Evolutionary conservation across 306 rosid genomes (phyloP), one percentile per base, ranked within the genome.

Genomic region (Mimosa pudica): DNA sequence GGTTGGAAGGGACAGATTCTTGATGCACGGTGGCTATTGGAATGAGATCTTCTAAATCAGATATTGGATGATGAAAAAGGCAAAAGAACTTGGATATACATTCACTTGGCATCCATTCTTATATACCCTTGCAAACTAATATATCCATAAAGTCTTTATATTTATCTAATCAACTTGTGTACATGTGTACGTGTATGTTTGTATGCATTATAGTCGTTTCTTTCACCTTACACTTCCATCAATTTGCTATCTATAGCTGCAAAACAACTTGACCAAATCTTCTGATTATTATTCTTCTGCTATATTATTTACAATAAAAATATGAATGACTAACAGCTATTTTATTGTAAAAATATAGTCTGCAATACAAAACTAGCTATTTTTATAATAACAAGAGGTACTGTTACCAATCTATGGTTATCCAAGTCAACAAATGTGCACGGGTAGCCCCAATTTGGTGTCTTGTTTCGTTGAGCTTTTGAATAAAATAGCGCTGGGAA

Each of bases 1-100:
- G 74, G 76, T 44, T 66, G 63, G 75, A 77, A 35, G 74, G 78
- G 81, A 77, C 87, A 77, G 85, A 81, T 81, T 84, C 83, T 85
- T 78, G 60, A 32, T 74, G 80, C 74, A 20, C 48, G 74, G 74
- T 62, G 57, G 80, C 75, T 78, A 78, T 62, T 68, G 11, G 81
- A 81, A 78, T 78, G 72, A 70, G 81, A 81, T 81, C 74, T 70
- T 80, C 83, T 70, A 30, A 58, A 76, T 51, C 46, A 73, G 54
- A 71, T 66, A 46, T 78, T 64, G 60, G 14, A 80, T 70, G 72
- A 73, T 38, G 67, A 18, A 57, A 57, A 71, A 78, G 44, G 46
- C 38, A 16, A 70, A 70, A 10, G 11, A 45, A 45, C 46, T 10
- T 62, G 85, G 77, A 81, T 84, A 77, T 62, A 17, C 85, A 77